Conservation (phyloP, 306 rosid genomes). For the Sicyos edulis region DNA sequence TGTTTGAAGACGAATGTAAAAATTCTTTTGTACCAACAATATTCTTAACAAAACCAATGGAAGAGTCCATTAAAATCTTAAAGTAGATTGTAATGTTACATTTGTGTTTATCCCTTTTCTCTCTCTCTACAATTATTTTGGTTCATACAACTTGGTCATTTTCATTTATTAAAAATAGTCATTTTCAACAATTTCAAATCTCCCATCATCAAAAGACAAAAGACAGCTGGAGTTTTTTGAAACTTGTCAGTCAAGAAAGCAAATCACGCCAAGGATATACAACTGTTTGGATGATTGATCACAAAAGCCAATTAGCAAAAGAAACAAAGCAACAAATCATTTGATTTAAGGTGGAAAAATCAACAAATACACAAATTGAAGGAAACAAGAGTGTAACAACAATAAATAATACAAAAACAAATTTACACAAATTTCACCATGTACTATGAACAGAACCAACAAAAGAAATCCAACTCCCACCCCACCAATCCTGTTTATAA, state of each 20-base stretch:
- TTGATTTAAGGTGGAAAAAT: neutral
- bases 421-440: slow-evolving; percentile 41
- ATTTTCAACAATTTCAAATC: slow-evolving; percentile 5
- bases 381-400: neutral
- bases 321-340: neutral
- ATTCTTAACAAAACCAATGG: too few relatives aligned
- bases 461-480: slow-evolving; percentile 20
- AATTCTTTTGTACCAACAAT: too few relatives aligned
- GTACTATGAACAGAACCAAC: slow-evolving; percentile 19
- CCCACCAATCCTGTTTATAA: slow-evolving; percentile 19
- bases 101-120: neutral
- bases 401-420: slow-evolving; percentile 13
- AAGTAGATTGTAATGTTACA: neutral
- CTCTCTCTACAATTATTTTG: slow-evolving; percentile 5
- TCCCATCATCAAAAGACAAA: neutral
- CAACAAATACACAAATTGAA: neutral
- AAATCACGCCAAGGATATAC: neutral
- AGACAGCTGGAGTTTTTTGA: neutral
- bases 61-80: neutral
- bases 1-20: too few relatives aligned
- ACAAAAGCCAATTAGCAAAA: neutral
- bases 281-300: neutral
- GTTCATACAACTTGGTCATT: neutral
- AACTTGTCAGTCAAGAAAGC: slow-evolving; percentile 10
- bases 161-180: neutral